A percentile compares a stretch with the other conserved stretches of the same genome.
phyloP scores from a whole-genome alignment of 1,284 basidiomycete species.

The Ustilago curta region DNA sequence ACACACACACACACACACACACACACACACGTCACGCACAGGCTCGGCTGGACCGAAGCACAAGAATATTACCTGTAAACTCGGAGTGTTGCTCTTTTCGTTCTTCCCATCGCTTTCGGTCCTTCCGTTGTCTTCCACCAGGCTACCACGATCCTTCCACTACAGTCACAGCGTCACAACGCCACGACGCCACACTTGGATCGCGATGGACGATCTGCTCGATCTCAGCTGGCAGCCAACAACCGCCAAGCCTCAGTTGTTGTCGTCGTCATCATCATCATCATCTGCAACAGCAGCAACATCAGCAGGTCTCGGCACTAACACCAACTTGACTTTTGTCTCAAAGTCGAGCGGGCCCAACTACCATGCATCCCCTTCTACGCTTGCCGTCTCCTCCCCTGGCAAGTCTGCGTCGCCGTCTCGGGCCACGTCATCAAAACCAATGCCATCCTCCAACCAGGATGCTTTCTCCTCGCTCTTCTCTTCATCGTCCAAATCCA shows the following conservation, averaged over 20 bases:
- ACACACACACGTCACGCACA: slow-evolving; percentile 6
- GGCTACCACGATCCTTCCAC: background rate
- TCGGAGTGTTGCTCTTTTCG: slow-evolving; percentile 9
- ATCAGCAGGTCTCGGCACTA: slow-evolving; percentile 5
- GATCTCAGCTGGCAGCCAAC: slow-evolving; percentile 62
- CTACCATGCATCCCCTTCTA: slow-evolving; percentile 24
- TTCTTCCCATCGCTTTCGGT: background rate
- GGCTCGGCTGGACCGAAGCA: slow-evolving; percentile 5
- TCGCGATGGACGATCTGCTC: slow-evolving; percentile 66
- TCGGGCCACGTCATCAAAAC: slow-evolving; percentile 7
- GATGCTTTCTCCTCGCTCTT: slow-evolving; percentile 64
- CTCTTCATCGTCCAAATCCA: slow-evolving; percentile 31
- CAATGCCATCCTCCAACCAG: background rate
- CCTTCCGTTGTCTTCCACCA: background rate
- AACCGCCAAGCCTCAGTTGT: slow-evolving; percentile 15
- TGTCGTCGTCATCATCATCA: slow-evolving; percentile 13
- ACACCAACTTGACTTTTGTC: slow-evolving; percentile 21
- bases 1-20: slow-evolving; percentile 3
- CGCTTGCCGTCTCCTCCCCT: slow-evolving; percentile 8
- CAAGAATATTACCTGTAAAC: too few relatives aligned
- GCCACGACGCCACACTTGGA: slow-evolving; percentile 11
- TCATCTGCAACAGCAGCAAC: background rate
- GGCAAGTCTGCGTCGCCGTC: slow-evolving; percentile 10
- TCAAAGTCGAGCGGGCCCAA: slow-evolving; percentile 21
- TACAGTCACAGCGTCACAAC: slow-evolving; percentile 11